Evolutionary conservation across 2,329 filamentous ascomycete species (phyloP), one percentile per base, ranked within the genome.

Genomic region (Claviceps humidiphila): DNA sequence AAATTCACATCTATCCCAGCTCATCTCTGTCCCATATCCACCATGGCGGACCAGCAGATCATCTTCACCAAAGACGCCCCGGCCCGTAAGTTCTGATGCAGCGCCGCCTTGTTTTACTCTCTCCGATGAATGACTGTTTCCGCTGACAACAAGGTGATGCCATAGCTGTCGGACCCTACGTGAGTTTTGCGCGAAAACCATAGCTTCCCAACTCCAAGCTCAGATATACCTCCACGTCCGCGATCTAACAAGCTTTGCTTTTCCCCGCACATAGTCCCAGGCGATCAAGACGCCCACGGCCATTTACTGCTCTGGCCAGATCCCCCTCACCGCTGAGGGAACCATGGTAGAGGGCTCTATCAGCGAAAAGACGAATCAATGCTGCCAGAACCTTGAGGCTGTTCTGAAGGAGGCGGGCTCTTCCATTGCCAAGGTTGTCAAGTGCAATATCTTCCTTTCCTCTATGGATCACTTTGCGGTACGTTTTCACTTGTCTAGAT

Each of bases 381-480:
- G 77, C 69, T 75, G 88, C 68, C 74, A 85, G 70, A 95, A 94
- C 71, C 79, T 96, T 64, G 78, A 84, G 68, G 86, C 87, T 44
- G 88, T 97, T 53, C 81, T 97, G 50, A 78, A 82, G 55, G 88
- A 84, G 61, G 89, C 89, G 24, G 89, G 87, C 51, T 90, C 86
- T 22, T 80, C 78, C 50, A 77, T 97, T 54, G 71, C 80, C 57
- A 87, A 83, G 69, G 84, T 95, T 47, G 87, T 96, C 72, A 95
- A 96, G 78, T 86, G 89, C 61, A 88, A 83, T 66, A 85, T 95
- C 65, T 97, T 96, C 77, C 73, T 97, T 56, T 84, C 85, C 49
- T 86, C 94, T 70, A 97, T 97, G 91, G 80, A 77, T 57, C 77
- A 93, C 71, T 97, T 97, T 65, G 82, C 78, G 49, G 75, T 78